phyloP scores from a whole-genome alignment of 73 alveolate genomes.

The Breviolum minutum region DNA sequence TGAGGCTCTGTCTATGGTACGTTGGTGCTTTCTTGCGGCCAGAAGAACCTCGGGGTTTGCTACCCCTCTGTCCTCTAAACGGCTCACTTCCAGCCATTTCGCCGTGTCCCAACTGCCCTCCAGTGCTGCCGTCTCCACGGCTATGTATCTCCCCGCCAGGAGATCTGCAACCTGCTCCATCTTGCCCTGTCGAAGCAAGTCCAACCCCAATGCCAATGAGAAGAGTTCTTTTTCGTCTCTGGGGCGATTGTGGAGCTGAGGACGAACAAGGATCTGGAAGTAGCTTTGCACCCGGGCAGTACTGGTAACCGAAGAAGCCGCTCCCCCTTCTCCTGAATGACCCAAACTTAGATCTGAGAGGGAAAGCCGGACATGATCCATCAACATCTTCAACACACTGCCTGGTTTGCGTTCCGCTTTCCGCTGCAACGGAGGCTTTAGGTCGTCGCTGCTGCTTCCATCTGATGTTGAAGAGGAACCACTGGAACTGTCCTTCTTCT shows the following conservation, averaged over 20 bases:
- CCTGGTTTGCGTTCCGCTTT: not conserved
- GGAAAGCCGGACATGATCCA: not conserved
- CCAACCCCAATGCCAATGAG: not conserved
- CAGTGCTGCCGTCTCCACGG: constrained; percentile 1
- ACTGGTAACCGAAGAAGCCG: not conserved
- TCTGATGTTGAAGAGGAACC: not conserved
- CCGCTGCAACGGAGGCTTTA: not conserved
- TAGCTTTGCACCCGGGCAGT: not conserved
- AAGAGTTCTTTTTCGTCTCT: not conserved
- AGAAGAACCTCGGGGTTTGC: not conserved
- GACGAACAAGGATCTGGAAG: not conserved
- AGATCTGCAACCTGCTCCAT: not conserved
- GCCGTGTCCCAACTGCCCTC: not conserved
- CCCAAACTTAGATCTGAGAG: not conserved
- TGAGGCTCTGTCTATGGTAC: not conserved
- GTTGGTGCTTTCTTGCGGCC: not conserved
- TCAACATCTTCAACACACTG: not conserved
- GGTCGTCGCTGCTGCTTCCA: not conserved
- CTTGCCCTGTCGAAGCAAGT: not conserved
- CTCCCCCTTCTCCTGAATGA: not conserved
- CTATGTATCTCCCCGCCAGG: not conserved
- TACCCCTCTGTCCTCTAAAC: not conserved
- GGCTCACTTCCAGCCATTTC: not conserved
- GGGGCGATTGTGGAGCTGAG: not conserved
- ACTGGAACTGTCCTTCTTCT: not conserved